A percentile compares a stretch with the other conserved stretches of the same genome.
Evolutionary conservation across 495 filamentous ascomycete genomes (phyloP).

Genomic region (Melanomma pulvis-pyrius): DNA sequence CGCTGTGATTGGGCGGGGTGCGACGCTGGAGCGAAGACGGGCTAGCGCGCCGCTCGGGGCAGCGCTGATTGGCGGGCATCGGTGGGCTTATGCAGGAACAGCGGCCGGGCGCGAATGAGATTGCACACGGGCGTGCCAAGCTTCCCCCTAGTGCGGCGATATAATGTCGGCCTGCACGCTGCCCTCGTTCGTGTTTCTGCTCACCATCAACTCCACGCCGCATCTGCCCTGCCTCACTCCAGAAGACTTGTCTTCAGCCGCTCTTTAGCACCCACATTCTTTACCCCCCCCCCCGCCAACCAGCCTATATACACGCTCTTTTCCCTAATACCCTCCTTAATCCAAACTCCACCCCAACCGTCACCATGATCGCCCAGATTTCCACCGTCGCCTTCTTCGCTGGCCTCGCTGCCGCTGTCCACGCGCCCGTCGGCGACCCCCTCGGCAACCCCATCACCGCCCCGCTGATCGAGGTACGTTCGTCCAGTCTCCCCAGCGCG

Average conservation of each 20-base stretch:
- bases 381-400: slow-evolving; percentile 50
- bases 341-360: background rate
- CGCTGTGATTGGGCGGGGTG: background rate
- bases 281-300: background rate
- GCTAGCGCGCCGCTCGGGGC: background rate
- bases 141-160: slow-evolving; percentile 4
- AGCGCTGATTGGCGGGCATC: background rate
- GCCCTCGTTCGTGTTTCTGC: slow-evolving; percentile 18
- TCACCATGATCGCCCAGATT: slow-evolving; percentile 46
- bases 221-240: slow-evolving; percentile 14
- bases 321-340: slow-evolving; percentile 31
- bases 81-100: slow-evolving; percentile 29
- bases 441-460: slow-evolving; percentile 60
- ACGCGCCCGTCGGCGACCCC: slow-evolving; percentile 50
- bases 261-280: slow-evolving; percentile 29
- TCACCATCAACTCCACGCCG: slow-evolving; percentile 13
- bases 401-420: slow-evolving; percentile 53
- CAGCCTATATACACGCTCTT: background rate
- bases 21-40: background rate
- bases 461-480: slow-evolving; percentile 53
- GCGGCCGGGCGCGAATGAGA: slow-evolving; percentile 7
- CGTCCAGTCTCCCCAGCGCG: background rate
- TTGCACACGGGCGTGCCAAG: slow-evolving; percentile 6
- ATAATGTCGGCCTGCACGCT: slow-evolving; percentile 12
- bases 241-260: slow-evolving; percentile 39